A percentile compares a stretch with the other conserved stretches of the same genome.
These are phyloP conservation scores for Erodium chrysanthum DNA, from an alignment of 441 rosid species.

Conservation along the genomic window DNA sequence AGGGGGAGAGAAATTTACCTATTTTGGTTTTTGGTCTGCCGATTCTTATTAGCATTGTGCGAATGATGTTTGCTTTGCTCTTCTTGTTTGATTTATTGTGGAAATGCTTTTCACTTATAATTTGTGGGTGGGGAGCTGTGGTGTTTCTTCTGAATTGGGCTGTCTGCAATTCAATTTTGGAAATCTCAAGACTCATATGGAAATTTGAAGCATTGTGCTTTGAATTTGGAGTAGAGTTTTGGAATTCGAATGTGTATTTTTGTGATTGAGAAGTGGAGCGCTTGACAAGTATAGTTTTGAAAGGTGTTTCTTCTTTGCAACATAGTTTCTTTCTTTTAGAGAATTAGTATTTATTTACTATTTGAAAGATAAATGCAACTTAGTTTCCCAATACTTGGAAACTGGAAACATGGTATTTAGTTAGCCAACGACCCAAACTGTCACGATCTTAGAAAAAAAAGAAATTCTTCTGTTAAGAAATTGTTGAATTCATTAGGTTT, in stretches of 20 bases:
- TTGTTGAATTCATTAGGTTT: neutral
- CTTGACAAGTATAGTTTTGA: neutral
- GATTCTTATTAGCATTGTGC: neutral
- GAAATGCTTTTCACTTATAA: neutral
- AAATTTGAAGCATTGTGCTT: neutral
- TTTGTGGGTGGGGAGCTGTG: neutral
- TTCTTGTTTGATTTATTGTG: neutral
- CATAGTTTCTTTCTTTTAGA: neutral
- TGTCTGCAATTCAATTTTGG: neutral
- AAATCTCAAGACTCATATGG: neutral
- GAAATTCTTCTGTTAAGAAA: neutral
- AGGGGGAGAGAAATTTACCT: neutral
- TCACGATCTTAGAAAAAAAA: neutral
- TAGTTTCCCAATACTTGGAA: neutral
- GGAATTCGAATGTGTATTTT: neutral
- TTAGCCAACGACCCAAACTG: neutral
- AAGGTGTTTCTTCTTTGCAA: neutral
- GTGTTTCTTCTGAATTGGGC: neutral
- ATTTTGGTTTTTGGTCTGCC: neutral
- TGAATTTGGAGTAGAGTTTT: slow-evolving; percentile 1
- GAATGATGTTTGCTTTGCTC: neutral
- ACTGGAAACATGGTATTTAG: neutral
- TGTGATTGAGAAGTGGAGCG: slow-evolving; percentile 1
- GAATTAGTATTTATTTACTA: neutral
- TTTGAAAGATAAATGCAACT: neutral